Percentiles rank a stretch among this genome's conserved stretches.
Conservation (phyloP, 371 early-diverging fungal genomes). For the Haplosporangium sp. region DNA sequence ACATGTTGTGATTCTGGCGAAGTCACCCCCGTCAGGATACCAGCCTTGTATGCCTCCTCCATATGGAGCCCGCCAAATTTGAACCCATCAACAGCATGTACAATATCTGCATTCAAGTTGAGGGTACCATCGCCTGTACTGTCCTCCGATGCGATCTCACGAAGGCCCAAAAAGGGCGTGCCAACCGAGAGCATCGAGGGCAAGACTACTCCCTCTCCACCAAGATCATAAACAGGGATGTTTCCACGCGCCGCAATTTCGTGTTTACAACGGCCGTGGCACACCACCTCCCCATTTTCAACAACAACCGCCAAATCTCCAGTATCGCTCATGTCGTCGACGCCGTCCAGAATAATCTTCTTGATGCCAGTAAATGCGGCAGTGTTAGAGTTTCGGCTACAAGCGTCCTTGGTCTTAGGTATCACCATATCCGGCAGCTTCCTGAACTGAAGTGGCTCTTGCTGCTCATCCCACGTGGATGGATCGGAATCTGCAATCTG, state of each 20-base stretch:
- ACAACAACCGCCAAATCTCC: conserved; percentile 42
- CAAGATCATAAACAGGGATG: conserved; percentile 45
- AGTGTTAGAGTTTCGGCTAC: conserved; percentile 30
- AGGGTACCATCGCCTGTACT: conserved; percentile 64
- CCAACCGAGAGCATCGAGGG: conserved; percentile 60
- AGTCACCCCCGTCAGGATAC: conserved; percentile 67
- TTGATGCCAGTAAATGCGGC: conserved; percentile 28
- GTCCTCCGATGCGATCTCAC: conserved; percentile 68
- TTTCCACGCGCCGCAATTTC: conserved; percentile 34
- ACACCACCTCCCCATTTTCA: conserved; percentile 59
- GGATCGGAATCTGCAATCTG: conserved; percentile 40
- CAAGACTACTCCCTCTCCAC: conserved; percentile 51
- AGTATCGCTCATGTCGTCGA: conserved; percentile 7
- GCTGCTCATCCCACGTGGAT: conserved; percentile 13
- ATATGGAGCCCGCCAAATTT: conserved; percentile 69
- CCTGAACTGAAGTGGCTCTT: conserved; percentile 10
- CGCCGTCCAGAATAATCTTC: conserved; percentile 19
- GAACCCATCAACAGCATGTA: conserved; percentile 67
- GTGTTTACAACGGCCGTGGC: conserved; percentile 62
- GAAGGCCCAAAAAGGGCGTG: conserved; percentile 60
- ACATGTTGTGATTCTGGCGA: conserved; percentile 59
- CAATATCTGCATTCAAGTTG: conserved; percentile 28
- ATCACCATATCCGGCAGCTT: conserved; percentile 10
- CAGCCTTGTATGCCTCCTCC: conserved; percentile 72
- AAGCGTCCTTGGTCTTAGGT: conserved; percentile 14